Percentiles rank a stretch among this genome's conserved stretches.
Evolutionary conservation across 805 yeast genomes (phyloP).

Genomic region (Kodamaea nitidulidarum): DNA sequence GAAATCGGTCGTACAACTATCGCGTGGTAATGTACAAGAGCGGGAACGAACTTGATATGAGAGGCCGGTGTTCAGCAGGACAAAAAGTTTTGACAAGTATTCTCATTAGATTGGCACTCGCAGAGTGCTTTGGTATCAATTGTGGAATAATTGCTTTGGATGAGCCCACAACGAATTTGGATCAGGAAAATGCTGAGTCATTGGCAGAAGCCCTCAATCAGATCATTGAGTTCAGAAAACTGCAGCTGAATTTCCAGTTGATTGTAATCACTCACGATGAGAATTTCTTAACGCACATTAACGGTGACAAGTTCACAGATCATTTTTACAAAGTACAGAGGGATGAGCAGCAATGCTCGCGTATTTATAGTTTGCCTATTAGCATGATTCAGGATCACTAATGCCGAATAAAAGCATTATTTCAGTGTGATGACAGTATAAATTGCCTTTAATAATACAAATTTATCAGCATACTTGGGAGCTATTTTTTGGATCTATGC

Average conservation of each 20-base stretch:
- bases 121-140: constrained; percentile 91
- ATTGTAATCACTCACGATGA: constrained; percentile 97
- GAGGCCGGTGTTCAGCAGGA: constrained; percentile 98
- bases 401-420: too few relatives aligned
- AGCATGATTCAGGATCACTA: constrained; percentile 33
- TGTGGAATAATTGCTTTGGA: constrained; percentile 96
- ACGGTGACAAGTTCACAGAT: constrained; percentile 80
- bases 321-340: constrained; percentile 80
- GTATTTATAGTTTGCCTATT: constrained; percentile 52
- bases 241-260: constrained; percentile 85
- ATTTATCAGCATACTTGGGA: too few relatives aligned
- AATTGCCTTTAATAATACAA: too few relatives aligned
- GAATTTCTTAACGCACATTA: constrained; percentile 77
- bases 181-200: constrained; percentile 81
- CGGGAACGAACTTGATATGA: constrained; percentile 91
- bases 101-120: constrained; percentile 82
- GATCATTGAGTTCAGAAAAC: constrained; percentile 69
- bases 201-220: constrained; percentile 74
- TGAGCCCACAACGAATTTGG: constrained; percentile 96
- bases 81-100: constrained; percentile 93
- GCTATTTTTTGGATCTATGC: too few relatives aligned
- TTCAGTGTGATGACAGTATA: too few relatives aligned
- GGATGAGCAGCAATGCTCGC: constrained; percentile 76
- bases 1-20: constrained; percentile 76
- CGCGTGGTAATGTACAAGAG: constrained; percentile 93